phyloP scores from a whole-genome alignment of 805 yeast species.

The Maudiozyma serrabonitensis region DNA sequence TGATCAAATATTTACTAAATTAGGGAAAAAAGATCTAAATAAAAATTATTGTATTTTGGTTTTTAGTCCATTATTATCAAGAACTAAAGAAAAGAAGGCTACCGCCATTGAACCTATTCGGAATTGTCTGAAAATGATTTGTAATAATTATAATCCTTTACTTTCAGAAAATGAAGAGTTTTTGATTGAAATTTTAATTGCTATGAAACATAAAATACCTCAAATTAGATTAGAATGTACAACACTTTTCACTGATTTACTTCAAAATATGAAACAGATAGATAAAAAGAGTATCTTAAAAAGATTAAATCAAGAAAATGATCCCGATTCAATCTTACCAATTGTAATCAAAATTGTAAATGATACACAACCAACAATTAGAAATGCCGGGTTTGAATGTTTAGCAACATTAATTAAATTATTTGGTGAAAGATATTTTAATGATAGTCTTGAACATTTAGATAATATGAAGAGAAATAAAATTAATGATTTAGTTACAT shows the following conservation, averaged over 20 bases:
- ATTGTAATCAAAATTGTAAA: slow-evolving; percentile 52
- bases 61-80: slow-evolving; percentile 57
- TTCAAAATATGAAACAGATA: slow-evolving; percentile 12
- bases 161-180: slow-evolving; percentile 29
- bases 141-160: slow-evolving; percentile 37
- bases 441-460: slow-evolving; percentile 36
- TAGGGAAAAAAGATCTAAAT: slow-evolving; percentile 35
- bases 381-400: slow-evolving; percentile 67
- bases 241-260: slow-evolving; percentile 51
- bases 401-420: slow-evolving; percentile 77
- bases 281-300: slow-evolving; percentile 7
- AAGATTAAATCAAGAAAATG: slow-evolving; percentile 12
- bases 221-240: slow-evolving; percentile 67
- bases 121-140: slow-evolving; percentile 56
- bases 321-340: slow-evolving; percentile 7
- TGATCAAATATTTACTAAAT: slow-evolving; percentile 53
- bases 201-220: slow-evolving; percentile 72
- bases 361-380: slow-evolving; percentile 78
- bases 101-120: slow-evolving; percentile 65
- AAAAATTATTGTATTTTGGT: slow-evolving; percentile 40
- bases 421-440: slow-evolving; percentile 64
- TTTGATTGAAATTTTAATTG: slow-evolving; percentile 48
- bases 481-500: slow-evolving; percentile 1
- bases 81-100: slow-evolving; percentile 82
- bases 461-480: slow-evolving; percentile 5